These are phyloP conservation scores for Fusarium decemcellulare DNA, from an alignment of 2,329 filamentous ascomycete genomes.

Conservation along the genomic window DNA sequence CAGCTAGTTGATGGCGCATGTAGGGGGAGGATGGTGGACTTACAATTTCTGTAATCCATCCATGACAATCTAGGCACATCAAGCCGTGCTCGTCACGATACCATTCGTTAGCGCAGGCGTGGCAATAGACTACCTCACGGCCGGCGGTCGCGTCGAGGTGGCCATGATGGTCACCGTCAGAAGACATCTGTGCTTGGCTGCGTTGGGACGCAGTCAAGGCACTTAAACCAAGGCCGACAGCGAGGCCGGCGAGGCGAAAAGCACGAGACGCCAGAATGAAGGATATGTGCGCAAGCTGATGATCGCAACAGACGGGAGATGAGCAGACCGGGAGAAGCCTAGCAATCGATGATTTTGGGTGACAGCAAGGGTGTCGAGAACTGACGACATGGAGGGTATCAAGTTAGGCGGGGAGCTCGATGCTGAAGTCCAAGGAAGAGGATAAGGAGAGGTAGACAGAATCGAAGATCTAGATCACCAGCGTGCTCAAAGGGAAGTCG, in stretches of 20 bases:
- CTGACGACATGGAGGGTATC: no score
- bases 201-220: constrained; percentile 69
- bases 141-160: constrained; percentile 66
- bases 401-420: no score
- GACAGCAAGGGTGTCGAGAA: no score
- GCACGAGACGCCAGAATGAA: constrained; percentile 70
- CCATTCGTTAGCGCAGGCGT: constrained; percentile 87
- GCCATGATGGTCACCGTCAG: constrained; percentile 40
- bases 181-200: constrained; percentile 60
- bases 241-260: constrained; percentile 67
- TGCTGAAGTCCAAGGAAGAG: no score
- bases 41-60: constrained; percentile 90
- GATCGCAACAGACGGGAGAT: constrained; percentile 6
- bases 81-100: constrained; percentile 78
- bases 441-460: no score
- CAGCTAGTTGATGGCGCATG: constrained; percentile 18
- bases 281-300: constrained; percentile 29
- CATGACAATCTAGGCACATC: constrained; percentile 81
- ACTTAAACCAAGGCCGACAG: constrained; percentile 71
- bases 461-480: no score
- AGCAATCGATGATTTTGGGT: no score
- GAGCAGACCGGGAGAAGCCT: no score
- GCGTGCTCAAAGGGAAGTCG: no score
- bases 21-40: constrained; percentile 51
- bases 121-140: constrained; percentile 87